Percentiles rank a stretch among this genome's conserved stretches.
Evolutionary conservation across 352 stramenopile genomes (phyloP).

Genomic region (Phytopythium chamaehyphon): DNA sequence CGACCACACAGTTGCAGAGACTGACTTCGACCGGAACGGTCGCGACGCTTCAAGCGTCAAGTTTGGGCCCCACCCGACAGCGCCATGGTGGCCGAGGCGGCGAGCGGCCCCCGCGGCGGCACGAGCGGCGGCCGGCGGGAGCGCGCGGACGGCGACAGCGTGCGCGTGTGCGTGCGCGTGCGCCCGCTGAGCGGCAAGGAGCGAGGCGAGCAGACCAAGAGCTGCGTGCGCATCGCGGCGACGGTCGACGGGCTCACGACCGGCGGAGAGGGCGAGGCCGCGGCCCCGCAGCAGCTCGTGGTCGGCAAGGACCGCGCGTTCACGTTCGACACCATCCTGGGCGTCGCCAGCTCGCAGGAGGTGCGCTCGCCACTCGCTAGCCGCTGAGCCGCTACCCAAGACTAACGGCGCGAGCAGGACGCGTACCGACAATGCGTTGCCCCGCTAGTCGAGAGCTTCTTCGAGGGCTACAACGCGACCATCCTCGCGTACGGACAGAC

Average conservation of each 20-base stretch:
- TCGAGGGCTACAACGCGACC: constrained; percentile 82
- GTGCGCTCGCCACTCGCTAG: too few species aligned
- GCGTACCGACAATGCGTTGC: constrained; percentile 68
- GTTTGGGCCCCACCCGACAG: too few species aligned
- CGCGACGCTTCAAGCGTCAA: not conserved
- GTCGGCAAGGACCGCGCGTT: constrained; percentile 85
- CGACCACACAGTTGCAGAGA: too few species aligned
- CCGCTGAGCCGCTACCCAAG: too few species aligned
- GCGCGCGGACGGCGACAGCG: constrained; percentile 39
- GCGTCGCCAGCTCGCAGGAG: constrained; percentile 60
- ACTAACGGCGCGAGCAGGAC: constrained; percentile 22
- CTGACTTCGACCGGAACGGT: constrained; percentile 1
- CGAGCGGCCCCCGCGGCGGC: not conserved
- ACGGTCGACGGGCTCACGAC: constrained; percentile 42
- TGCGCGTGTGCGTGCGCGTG: constrained; percentile 76
- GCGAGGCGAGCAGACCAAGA: constrained; percentile 66
- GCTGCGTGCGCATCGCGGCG: constrained; percentile 58
- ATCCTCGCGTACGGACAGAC: constrained; percentile 86
- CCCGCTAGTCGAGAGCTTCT: constrained; percentile 69
- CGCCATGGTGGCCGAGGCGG: constrained; percentile 4
- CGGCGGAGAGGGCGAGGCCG: not conserved
- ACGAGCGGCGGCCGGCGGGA: constrained; percentile 12
- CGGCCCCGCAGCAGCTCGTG: constrained; percentile 53
- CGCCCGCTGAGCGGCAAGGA: constrained; percentile 64
- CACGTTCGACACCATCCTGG: constrained; percentile 89